phyloP scores from a whole-genome alignment of 129 eudicot genomes.

The Artemisia tridentata region DNA sequence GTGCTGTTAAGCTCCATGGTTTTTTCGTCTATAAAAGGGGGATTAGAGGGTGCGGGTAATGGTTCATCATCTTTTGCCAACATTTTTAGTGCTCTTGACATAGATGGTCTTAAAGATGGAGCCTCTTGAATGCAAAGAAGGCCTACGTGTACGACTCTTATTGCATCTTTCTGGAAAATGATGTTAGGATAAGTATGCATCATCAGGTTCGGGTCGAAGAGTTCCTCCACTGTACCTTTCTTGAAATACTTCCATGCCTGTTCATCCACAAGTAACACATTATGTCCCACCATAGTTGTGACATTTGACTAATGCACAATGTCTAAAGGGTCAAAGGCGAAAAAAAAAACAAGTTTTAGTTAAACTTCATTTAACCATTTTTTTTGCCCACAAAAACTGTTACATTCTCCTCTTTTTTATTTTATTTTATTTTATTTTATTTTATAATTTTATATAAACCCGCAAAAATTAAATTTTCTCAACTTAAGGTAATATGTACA shows the following conservation, averaged over 20 bases:
- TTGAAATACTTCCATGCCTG: slow-evolving; percentile 87
- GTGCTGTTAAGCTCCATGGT: slow-evolving; percentile 59
- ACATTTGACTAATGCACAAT: neutral
- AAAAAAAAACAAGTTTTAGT: too few species aligned
- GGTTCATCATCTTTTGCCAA: slow-evolving; percentile 52
- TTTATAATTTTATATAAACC: too few species aligned
- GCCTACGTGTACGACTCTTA: slow-evolving; percentile 64
- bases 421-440: too few species aligned
- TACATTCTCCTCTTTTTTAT: too few species aligned
- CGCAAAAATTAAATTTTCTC: too few species aligned
- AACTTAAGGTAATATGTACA: too few species aligned
- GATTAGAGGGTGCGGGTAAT: slow-evolving; percentile 61
- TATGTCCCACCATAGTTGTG: neutral
- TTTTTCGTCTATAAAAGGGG: slow-evolving; percentile 68
- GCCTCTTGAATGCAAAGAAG: slow-evolving; percentile 84
- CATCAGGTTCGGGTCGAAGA: slow-evolving; percentile 66
- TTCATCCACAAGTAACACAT: slow-evolving; percentile 2
- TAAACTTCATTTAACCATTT: neutral
- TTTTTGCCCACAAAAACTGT: neutral
- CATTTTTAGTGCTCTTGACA: slow-evolving; percentile 62
- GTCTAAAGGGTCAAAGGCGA: neutral
- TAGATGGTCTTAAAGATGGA: slow-evolving; percentile 64
- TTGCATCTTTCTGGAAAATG: slow-evolving; percentile 30
- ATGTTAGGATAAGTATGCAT: slow-evolving; percentile 34
- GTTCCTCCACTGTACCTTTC: slow-evolving; percentile 48